These are phyloP conservation scores for Neopestalotiopsis rosae DNA, from an alignment of 2,329 filamentous ascomycete species.

Conservation along the genomic window DNA sequence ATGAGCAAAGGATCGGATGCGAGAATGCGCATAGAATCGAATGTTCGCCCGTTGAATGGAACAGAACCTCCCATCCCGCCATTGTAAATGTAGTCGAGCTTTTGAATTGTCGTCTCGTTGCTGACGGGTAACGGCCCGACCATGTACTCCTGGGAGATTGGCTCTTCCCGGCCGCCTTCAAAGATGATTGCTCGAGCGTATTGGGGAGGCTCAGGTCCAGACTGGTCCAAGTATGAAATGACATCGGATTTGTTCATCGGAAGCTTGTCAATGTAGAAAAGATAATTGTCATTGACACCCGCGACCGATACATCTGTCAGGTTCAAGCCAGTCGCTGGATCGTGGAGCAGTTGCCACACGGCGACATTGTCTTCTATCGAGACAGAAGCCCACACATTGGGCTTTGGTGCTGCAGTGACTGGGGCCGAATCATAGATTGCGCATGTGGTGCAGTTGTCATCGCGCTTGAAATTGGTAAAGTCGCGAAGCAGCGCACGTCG, in stretches of 20 bases:
- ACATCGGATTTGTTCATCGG: constrained; percentile 53
- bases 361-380: constrained; percentile 46
- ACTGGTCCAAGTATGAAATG: constrained; percentile 48
- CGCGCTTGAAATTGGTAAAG: constrained; percentile 9
- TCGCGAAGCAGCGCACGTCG: constrained; percentile 20
- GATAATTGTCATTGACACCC: constrained; percentile 48
- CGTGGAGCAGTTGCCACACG: constrained; percentile 49
- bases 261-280: constrained; percentile 52
- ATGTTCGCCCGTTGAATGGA: constrained; percentile 40
- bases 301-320: constrained; percentile 45
- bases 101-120: constrained; percentile 40
- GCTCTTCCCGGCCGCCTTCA: constrained; percentile 46
- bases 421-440: constrained; percentile 25
- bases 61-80: constrained; percentile 44
- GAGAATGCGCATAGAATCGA: constrained; percentile 35
- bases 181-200: constrained; percentile 54
- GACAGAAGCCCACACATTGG: constrained; percentile 48
- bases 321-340: constrained; percentile 47
- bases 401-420: constrained; percentile 41
- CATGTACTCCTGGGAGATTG: constrained; percentile 53
- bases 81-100: constrained; percentile 49
- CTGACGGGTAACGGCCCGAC: constrained; percentile 53
- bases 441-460: constrained; percentile 20
- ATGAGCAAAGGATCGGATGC: constrained; percentile 42
- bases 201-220: constrained; percentile 39